Base-by-base conservation (phyloP, 768 basidiomycete genomes). In the Gymnopilus dilepis region DNA sequence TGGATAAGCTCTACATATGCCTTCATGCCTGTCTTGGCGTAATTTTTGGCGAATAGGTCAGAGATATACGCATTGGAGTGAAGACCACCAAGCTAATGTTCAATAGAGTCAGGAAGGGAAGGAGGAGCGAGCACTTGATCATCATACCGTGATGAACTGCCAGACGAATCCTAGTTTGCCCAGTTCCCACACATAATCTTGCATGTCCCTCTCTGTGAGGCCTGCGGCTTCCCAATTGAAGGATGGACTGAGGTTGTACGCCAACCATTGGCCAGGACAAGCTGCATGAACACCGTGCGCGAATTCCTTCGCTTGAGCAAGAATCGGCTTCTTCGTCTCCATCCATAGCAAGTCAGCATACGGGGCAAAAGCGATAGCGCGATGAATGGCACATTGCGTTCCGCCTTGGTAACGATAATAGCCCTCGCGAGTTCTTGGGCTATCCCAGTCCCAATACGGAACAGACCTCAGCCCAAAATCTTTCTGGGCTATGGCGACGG, bases 21-120 rank as follows among this genome's bases (percentile, higher is more conserved):
- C 76, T 98, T 95, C 97, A 99, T 99, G 41, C 97, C 97, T 64
- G 97, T 96, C 76, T 88, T 90, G 37, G 94, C 90, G 73, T 87
- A 99, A 55, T 90, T 84, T 67, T 86, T 76, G 3, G 97, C 97
- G 74, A 99, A 99, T 22, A 91, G 77, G 73, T 98, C 95, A 67
- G 90, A 94, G 73, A 99, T 99, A 76, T 95, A 97, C 30, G 90
- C 97, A 76, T 97, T 99, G 62, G 96, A 97, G 74, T 99, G 97
- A 42, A 99, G 83, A 59, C 97, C 97, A 43, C 87, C 97, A 62
- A 99, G 92, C 95, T 97, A 71, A 2, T 58, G n/a, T 15, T 33
- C 40, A 43, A 55, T 37, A 63, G 37, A 62, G 59, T 65, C 34
- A 59, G 58, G 8, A 51, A 43, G 17, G 54, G 13, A 56, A 61